phyloP scores from a whole-genome alignment of 129 eudicot species.

The Silybum marianum region DNA sequence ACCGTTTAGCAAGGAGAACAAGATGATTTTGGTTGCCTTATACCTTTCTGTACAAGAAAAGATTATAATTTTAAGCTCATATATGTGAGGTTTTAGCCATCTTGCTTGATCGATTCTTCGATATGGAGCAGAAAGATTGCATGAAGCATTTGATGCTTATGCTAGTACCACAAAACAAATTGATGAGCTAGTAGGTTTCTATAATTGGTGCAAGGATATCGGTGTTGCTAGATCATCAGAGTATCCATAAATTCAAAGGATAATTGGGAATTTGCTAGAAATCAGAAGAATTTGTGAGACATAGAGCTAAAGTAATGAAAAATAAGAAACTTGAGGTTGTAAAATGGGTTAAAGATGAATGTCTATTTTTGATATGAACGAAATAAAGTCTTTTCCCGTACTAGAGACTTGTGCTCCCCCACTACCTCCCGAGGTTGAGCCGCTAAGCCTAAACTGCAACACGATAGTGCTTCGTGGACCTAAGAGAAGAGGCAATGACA shows the following conservation, averaged over 20 bases:
- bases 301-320: slow-evolving; percentile 45
- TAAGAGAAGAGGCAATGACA: slow-evolving; percentile 61
- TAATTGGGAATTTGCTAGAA: slow-evolving; percentile 23
- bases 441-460: slow-evolving; percentile 47
- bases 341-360: slow-evolving; percentile 52
- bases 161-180: slow-evolving; percentile 75
- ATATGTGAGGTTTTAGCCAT: slow-evolving; percentile 74
- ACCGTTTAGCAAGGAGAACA: slow-evolving; percentile 40
- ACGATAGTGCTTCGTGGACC: slow-evolving; percentile 56
- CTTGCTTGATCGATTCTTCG: slow-evolving; percentile 70
- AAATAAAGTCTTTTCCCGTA: slow-evolving; percentile 75
- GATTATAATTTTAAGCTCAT: slow-evolving; percentile 68
- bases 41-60: slow-evolving; percentile 73
- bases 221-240: slow-evolving; percentile 79
- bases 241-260: slow-evolving; percentile 64
- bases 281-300: slow-evolving; percentile 39
- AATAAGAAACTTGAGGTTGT: slow-evolving; percentile 56
- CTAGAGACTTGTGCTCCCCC: slow-evolving; percentile 55
- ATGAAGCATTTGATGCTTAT: slow-evolving; percentile 79
- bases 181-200: slow-evolving; percentile 70
- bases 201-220: slow-evolving; percentile 85
- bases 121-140: slow-evolving; percentile 77
- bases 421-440: slow-evolving; percentile 56
- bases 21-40: slow-evolving; percentile 64
- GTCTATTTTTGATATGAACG: slow-evolving; percentile 71